phyloP scores from a whole-genome alignment of 257 asterid genomes.

The Solanum etuberosum region DNA sequence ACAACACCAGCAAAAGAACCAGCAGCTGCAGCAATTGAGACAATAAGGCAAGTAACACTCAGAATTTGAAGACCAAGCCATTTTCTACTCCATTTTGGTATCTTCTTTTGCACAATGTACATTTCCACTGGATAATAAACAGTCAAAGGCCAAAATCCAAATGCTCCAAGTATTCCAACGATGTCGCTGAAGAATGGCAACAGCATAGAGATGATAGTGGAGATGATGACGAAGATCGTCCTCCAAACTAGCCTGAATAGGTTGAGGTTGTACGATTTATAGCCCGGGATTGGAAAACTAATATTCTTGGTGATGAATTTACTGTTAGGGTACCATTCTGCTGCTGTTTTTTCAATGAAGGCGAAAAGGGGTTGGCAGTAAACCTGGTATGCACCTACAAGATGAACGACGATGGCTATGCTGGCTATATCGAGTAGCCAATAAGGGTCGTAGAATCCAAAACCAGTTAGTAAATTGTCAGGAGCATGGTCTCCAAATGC shows the following conservation, averaged over 20 bases:
- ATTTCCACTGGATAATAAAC: conserved; percentile 87
- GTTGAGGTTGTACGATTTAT: conserved; percentile 29
- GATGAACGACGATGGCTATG: conserved; percentile 62
- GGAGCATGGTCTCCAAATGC: conserved; percentile 87
- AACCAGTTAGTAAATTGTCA: conserved; percentile 77
- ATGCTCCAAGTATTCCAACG: conserved; percentile 75
- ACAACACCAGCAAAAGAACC: conserved; percentile 75
- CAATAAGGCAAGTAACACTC: conserved; percentile 47
- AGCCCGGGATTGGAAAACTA: conserved; percentile 35
- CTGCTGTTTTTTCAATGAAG: conserved; percentile 54
- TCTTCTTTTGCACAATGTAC: conserved; percentile 59
- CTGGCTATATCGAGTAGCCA: conserved; percentile 92
- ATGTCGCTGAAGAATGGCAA: conserved; percentile 79
- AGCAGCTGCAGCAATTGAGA: conserved; percentile 55
- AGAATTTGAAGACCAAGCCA: conserved; percentile 51
- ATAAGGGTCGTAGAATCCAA: conserved; percentile 77
- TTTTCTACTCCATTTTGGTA: conserved; percentile 57
- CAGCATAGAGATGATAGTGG: conserved; percentile 64
- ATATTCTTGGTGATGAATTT: conserved; percentile 35
- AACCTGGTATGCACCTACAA: conserved; percentile 85
- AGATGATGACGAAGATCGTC: conserved; percentile 44
- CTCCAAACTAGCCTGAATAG: conserved; percentile 65
- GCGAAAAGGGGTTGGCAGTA: conserved; percentile 83
- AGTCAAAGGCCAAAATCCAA: conserved; percentile 88
- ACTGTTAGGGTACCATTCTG: conserved; percentile 34